Evolutionary conservation across 129 eudicot species (phyloP), one percentile per base, ranked within the genome.

Genomic region (Glebionis coronaria): DNA sequence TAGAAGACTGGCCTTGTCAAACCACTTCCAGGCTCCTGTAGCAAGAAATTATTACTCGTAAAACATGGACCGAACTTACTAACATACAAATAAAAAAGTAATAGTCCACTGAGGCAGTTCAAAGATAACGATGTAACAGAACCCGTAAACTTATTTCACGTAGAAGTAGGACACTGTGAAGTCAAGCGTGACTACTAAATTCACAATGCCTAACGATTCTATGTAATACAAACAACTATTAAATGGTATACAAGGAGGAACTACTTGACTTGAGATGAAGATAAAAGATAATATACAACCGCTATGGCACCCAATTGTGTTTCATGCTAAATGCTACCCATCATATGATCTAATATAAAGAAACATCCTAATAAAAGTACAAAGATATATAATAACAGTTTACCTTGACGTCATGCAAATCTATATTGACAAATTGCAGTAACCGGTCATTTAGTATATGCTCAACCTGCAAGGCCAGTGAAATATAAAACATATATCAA

Each of bases 401-500:
- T 85, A 92, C 98, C 98, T 92, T 92, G 44, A 92, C 98, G 69
- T 92, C 96, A 72, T 76, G 98, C 82, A 92, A 76, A 79, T 92
- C 98, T 70, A 88, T 84, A 73, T 86, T 88, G 65, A 86, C 96
- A 81, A 93, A 93, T 53, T 93, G 98, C 68, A 86, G 83, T 68
- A 93, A 73, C 29, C 96, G 81, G 54, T 88, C 98, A 79, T 93
- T 93, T 52, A 93, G 87, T 82, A 86, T 72, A 84, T 84, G 95
- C 73, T 93, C 98, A 67, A 93, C 98, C 98, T 93, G 90, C 50
- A 72, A 63, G 38, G 12, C 28, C 72, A 60, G 60, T 67, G 70
- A 61, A n/a, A 23, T 23, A 23, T 23, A 23, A 23, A 0, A 23
- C 25, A 23, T 23, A 23, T 23, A 23, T 23, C 25, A 23, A 2